Conservation (phyloP, 495 filamentous ascomycete species). For the Hypoxylon fuscum region DNA sequence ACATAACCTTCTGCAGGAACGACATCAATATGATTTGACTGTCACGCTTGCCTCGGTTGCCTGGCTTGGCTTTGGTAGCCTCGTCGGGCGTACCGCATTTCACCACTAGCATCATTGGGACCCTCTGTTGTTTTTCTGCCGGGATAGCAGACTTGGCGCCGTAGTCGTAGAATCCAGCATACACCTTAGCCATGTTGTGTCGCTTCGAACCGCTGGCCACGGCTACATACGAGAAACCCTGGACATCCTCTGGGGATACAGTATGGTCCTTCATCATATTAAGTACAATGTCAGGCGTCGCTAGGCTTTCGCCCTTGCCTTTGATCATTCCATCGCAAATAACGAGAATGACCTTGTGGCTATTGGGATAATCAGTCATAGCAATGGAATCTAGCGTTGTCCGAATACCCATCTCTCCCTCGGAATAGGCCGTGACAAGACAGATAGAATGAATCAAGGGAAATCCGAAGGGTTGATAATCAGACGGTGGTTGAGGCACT, state of each 20-base stretch:
- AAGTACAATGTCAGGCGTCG: slow-evolving; percentile 90
- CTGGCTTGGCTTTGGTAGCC: slow-evolving; percentile 79
- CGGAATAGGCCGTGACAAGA: slow-evolving; percentile 96
- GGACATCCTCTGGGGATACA: slow-evolving; percentile 78
- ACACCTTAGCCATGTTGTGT: slow-evolving; percentile 99
- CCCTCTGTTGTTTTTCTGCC: slow-evolving; percentile 88
- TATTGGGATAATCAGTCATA: slow-evolving; percentile 98
- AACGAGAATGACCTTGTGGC: slow-evolving; percentile 94
- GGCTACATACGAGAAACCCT: slow-evolving; percentile 93
- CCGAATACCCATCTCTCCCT: slow-evolving; percentile 90
- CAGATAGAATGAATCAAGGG: slow-evolving; percentile 93
- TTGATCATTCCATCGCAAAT: slow-evolving; percentile 99
- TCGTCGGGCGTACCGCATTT: slow-evolving; percentile 96
- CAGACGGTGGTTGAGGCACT: slow-evolving; percentile 95
- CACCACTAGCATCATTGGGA: slow-evolving; percentile 98
- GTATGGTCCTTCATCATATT: slow-evolving; percentile 95
- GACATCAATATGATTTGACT: slow-evolving; percentile 99
- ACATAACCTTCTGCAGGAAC: slow-evolving; percentile 99
- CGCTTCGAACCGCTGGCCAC: slow-evolving; percentile 96
- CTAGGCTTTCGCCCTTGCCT: slow-evolving; percentile 85
- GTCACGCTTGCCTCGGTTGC: slow-evolving; percentile 98
- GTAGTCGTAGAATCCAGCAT: slow-evolving; percentile 98
- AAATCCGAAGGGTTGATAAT: slow-evolving; percentile 96
- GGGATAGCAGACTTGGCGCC: slow-evolving; percentile 82
- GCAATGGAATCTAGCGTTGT: slow-evolving; percentile 96